Base-by-base conservation (phyloP, 805 yeast species). In the Kregervanrija fluxuum region DNA sequence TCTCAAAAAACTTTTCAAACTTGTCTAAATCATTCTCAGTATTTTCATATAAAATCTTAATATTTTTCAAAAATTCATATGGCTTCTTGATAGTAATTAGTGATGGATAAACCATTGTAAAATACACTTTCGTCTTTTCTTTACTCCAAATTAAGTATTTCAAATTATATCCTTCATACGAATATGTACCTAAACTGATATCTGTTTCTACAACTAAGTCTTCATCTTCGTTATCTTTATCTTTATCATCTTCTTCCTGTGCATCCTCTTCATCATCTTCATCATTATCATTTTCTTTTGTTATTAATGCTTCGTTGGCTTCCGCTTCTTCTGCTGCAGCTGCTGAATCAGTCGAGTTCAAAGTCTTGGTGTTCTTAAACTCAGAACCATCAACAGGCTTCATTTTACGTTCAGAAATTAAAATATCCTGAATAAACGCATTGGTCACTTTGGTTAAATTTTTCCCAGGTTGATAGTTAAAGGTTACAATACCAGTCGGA, bases 401-500 rank as follows among this genome's bases (percentile, higher is more conserved):
- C 43, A 58, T 51, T 37, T 56, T 55, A 37, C 65, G 54, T 44
- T 68, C 70, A 5, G 70, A 61, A 45, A 80, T 70, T 51, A 78
- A 66, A 17, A 69, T 69, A 34, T 69, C 70, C n/a, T 72, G 62
- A 38, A 80, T 68, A 35, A 80, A 66, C 8, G 71, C 57, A 52
- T 77, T 77, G 42, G 75, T 58, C 1, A 74, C 63, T 2, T 63
- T 38, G 12, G 77, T 61, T 13, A 73, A 47, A 33, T 65, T 48
- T 61, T 65, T 54, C 53, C 55, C 67, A 2, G 68, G 62, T 30
- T 70, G 66, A 45, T 70, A 60, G 53, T 69, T 68, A 71, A 73
- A 78, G 12, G 71, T 62, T 17, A 79, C 79, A 10, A 70, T 56
- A 1, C 85, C 85, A 9, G 76, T 70, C 1, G 71, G 69, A 4